Conservation (phyloP, 495 filamentous ascomycete genomes). For the Margaritispora aquatica region DNA sequence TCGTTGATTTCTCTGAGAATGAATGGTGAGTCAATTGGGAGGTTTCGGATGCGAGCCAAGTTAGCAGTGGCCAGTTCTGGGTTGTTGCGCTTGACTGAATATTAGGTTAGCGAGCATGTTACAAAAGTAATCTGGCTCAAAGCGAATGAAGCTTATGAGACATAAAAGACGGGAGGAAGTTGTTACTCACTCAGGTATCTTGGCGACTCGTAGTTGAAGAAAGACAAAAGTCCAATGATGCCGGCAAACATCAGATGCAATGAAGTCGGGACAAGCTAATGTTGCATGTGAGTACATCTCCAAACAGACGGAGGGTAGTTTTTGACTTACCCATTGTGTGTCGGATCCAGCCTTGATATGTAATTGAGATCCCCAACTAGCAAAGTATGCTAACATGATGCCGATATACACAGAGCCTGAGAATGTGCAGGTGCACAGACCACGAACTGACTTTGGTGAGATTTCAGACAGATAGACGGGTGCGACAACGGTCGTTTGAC, state of each 20-base stretch:
- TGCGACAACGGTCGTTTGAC: constrained; percentile 56
- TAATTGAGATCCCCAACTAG: constrained; percentile 14
- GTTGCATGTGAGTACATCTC: neutral
- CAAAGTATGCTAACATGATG: constrained; percentile 55
- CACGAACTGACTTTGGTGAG: constrained; percentile 55
- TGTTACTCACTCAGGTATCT: constrained; percentile 59
- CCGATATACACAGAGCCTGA: constrained; percentile 56
- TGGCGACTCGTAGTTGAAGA: constrained; percentile 51
- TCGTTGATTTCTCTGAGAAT: constrained; percentile 50
- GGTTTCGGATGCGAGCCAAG: constrained; percentile 22
- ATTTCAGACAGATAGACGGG: constrained; percentile 55
- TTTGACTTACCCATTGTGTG: constrained; percentile 25
- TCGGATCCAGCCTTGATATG: constrained; percentile 9
- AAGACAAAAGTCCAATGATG: constrained; percentile 34
- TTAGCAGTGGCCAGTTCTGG: constrained; percentile 41
- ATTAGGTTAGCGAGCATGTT: no score
- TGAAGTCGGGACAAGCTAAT: neutral
- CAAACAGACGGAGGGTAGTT: neutral
- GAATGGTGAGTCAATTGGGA: constrained; percentile 30
- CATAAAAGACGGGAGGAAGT: no score
- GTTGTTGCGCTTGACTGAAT: constrained; percentile 38
- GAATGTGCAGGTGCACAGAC: constrained; percentile 66
- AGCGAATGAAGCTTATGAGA: no score
- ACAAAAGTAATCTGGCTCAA: no score
- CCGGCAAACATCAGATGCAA: neutral